Evolutionary conservation across 2,329 filamentous ascomycete species (phyloP).

Genomic region (Botrytis pseudocinerea): DNA sequence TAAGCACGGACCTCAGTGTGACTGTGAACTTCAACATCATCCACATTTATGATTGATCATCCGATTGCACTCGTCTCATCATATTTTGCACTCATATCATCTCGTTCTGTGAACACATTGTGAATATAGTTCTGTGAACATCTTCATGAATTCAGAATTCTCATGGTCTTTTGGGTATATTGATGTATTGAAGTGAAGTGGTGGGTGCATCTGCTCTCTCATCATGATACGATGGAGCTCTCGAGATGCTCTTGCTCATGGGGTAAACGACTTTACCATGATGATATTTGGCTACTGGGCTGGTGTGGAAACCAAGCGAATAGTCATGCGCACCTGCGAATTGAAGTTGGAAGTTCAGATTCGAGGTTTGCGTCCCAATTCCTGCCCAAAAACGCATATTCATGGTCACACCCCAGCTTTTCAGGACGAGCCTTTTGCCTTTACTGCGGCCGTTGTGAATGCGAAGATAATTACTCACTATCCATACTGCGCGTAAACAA

Average conservation of each 20-base stretch:
- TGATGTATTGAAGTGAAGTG: not conserved
- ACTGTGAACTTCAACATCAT: constrained; percentile 2
- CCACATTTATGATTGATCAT: not conserved
- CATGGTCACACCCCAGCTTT: not conserved
- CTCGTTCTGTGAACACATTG: not conserved
- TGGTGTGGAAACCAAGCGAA: not conserved
- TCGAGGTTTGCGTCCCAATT: not conserved
- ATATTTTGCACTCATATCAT: not conserved
- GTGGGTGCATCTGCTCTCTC: not conserved
- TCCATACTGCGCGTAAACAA: not conserved
- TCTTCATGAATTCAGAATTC: too few relatives aligned
- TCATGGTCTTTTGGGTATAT: too few relatives aligned
- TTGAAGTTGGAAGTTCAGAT: not conserved
- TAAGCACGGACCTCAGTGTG: not conserved
- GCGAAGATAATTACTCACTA: not conserved
- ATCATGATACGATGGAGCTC: too few relatives aligned
- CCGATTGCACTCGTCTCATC: not conserved
- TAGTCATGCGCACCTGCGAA: not conserved
- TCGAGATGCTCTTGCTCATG: too few relatives aligned
- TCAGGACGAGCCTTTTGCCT: not conserved
- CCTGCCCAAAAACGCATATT: not conserved
- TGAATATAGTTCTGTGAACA: too few relatives aligned
- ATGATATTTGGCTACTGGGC: not conserved
- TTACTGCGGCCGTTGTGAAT: not conserved
- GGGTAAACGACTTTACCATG: not conserved